Conservation (phyloP, 1,284 basidiomycete species). For the Vanrija sp. region DNA sequence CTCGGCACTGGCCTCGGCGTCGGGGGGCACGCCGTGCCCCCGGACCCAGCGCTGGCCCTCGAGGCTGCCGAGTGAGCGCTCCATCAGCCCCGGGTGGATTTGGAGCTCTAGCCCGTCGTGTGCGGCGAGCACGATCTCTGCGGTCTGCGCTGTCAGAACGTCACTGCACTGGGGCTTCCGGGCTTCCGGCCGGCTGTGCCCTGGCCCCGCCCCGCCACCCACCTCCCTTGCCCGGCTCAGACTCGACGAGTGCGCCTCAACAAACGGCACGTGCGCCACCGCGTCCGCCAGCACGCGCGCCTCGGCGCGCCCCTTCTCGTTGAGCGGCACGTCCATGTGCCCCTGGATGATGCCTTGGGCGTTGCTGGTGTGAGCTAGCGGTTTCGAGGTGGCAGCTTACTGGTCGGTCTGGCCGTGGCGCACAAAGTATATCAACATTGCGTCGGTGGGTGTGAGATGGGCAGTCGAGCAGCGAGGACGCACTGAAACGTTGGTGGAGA, state of each 20-base stretch:
- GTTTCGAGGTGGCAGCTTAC: slow-evolving; percentile 20
- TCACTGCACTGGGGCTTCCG: too few relatives aligned
- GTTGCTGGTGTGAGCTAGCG: slow-evolving; percentile 31
- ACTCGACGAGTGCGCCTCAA: slow-evolving; percentile 27
- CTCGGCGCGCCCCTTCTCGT: slow-evolving; percentile 37
- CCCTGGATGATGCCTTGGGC: slow-evolving; percentile 44
- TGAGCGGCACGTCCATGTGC: slow-evolving; percentile 43
- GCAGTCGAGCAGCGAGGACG: not conserved
- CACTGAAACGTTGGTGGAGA: not conserved
- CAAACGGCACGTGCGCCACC: slow-evolving; percentile 23
- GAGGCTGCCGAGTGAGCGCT: slow-evolving; percentile 34
- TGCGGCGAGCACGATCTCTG: slow-evolving; percentile 24
- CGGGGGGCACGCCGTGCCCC: slow-evolving; percentile 24
- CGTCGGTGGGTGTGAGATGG: not conserved
- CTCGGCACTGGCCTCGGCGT: slow-evolving; percentile 27
- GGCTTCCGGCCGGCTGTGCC: not conserved
- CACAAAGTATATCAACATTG: slow-evolving; percentile 35
- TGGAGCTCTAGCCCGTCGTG: slow-evolving; percentile 22
- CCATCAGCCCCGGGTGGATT: slow-evolving; percentile 25
- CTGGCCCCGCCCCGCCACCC: not conserved
- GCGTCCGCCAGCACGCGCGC: slow-evolving; percentile 24
- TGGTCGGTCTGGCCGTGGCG: slow-evolving; percentile 47
- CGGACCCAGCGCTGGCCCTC: slow-evolving; percentile 27
- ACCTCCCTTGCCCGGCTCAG: slow-evolving; percentile 42
- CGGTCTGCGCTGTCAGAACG: slow-evolving; percentile 31